A percentile compares a stretch with the other conserved stretches of the same genome.
Conservation (phyloP, 2,329 filamentous ascomycete genomes). For the Mycogone perniciosa region DNA sequence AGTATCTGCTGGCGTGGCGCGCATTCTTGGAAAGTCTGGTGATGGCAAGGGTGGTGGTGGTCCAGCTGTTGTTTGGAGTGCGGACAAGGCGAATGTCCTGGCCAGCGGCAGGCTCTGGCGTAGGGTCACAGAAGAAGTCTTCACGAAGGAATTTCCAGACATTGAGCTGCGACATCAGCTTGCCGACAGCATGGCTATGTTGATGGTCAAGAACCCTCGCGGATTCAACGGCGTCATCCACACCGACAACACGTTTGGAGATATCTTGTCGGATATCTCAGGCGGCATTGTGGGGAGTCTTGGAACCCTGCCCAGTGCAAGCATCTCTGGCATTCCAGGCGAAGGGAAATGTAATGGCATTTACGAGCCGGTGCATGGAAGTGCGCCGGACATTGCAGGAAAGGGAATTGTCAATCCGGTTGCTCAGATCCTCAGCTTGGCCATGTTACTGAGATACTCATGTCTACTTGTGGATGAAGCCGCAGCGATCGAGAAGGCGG, state of each 20-base stretch:
- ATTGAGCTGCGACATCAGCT: constrained; percentile 39
- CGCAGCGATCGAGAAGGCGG: constrained; percentile 56
- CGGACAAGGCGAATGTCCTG: constrained; percentile 49
- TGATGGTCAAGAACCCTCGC: constrained; percentile 41
- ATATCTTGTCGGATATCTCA: constrained; percentile 40
- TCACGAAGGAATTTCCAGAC: constrained; percentile 37
- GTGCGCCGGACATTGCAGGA: constrained; percentile 66
- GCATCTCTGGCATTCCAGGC: constrained; percentile 35
- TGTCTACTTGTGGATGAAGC: constrained; percentile 56
- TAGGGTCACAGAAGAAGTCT: constrained; percentile 33
- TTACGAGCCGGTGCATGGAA: constrained; percentile 72
- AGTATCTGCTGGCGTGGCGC: constrained; percentile 39
- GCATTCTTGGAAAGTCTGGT: constrained; percentile 22
- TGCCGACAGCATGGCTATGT: constrained; percentile 41
- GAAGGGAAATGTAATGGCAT: constrained; percentile 55
- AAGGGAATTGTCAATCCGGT: constrained; percentile 67
- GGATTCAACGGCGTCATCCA: constrained; percentile 42
- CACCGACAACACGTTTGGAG: constrained; percentile 43
- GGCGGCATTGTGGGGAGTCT: constrained; percentile 41
- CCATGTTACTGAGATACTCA: constrained; percentile 72
- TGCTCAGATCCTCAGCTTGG: constrained; percentile 62
- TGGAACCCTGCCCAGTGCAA: constrained; percentile 40
- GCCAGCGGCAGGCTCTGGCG: constrained; percentile 45
- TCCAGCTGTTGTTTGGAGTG: constrained; percentile 38
- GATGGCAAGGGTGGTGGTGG: constrained; percentile 23